Evolutionary conservation across 2,329 filamentous ascomycete species (phyloP).

Genomic region (Zymoseptoria tritici): DNA sequence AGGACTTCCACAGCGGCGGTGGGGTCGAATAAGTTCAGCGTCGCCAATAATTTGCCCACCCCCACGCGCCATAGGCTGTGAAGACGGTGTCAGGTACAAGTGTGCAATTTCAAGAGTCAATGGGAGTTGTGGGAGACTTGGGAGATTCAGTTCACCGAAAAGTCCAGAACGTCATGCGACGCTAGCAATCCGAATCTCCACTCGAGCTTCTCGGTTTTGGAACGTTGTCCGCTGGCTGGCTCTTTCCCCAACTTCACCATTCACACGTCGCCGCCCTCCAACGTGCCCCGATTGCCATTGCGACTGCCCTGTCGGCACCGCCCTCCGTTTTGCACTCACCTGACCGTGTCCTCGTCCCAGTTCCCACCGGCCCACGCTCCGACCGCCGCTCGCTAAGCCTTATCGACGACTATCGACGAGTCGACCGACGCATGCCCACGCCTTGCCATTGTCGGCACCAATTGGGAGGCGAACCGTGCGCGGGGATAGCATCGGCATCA

Average conservation of each 20-base stretch:
- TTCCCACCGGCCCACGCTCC: neutral
- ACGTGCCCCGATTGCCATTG: neutral
- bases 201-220: neutral
- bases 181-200: neutral
- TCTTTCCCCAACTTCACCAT: neutral
- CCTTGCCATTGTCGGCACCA: neutral
- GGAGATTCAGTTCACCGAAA: neutral
- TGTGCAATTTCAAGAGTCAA: neutral
- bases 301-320: neutral
- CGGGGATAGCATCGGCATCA: conserved; percentile 4
- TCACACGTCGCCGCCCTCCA: neutral
- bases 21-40: neutral
- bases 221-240: neutral
- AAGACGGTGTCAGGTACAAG: neutral
- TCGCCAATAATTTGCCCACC: neutral
- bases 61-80: neutral
- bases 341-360: neutral
- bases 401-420: neutral
- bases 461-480: conserved; percentile 1
- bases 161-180: neutral
- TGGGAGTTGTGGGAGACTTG: too few relatives aligned
- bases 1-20: neutral
- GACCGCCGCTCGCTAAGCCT: neutral
- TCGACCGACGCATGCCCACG: neutral
- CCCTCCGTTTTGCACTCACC: neutral